A percentile compares a stretch with the other conserved stretches of the same genome.
Evolutionary conservation across 2,329 filamentous ascomycete species (phyloP).

Genomic region (Magnaporthiopsis poae): DNA sequence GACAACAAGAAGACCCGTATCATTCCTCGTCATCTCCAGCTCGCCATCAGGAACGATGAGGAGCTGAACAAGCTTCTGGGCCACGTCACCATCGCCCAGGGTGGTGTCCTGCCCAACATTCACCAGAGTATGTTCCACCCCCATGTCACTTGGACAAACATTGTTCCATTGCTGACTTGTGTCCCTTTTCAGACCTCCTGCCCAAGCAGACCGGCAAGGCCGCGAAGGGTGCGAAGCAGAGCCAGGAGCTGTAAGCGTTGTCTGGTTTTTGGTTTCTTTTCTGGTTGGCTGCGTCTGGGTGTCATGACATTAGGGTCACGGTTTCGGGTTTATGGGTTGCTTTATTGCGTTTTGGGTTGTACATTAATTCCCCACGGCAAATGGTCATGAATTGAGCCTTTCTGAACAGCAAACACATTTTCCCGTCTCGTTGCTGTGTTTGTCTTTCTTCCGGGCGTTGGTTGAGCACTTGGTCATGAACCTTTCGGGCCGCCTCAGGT

Average conservation of each 20-base stretch:
- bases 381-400: constrained; percentile 54
- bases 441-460: no score
- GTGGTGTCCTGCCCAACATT: constrained; percentile 93
- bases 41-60: constrained; percentile 96
- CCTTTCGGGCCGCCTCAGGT: no score
- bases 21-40: constrained; percentile 91
- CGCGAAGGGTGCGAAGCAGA: constrained; percentile 64
- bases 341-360: constrained; percentile 54
- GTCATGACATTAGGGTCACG: constrained; percentile 76
- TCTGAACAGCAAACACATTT: constrained; percentile 28
- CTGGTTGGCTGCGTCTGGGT: constrained; percentile 55
- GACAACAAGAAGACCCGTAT: constrained; percentile 99
- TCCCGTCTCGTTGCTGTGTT: no score
- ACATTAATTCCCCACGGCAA: constrained; percentile 61
- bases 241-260: constrained; percentile 77
- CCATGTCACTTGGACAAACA: not conserved
- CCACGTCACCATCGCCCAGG: constrained; percentile 92
- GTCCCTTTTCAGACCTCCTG: constrained; percentile 62
- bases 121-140: constrained; percentile 69
- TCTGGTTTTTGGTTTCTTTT: constrained; percentile 36
- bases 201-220: constrained; percentile 98
- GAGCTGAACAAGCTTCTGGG: constrained; percentile 95
- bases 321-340: constrained; percentile 58
- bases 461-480: no score
- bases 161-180: constrained; percentile 16